These are phyloP conservation scores for Calophaca sinica DNA, from an alignment of 306 rosid species.

Conservation along the genomic window DNA sequence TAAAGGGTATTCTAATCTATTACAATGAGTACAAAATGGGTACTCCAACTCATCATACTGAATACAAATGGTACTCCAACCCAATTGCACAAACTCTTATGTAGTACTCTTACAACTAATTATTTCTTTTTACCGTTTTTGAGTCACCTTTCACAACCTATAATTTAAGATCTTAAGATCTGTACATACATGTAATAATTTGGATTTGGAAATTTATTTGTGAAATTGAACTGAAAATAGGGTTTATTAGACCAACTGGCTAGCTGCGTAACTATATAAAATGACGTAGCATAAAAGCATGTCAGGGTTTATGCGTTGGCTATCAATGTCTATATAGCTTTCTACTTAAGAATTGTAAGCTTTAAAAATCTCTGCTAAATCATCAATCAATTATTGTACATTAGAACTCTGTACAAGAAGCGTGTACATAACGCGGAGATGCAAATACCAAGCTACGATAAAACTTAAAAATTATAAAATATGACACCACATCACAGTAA, in stretches of 20 bases:
- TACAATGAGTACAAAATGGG: too few relatives aligned
- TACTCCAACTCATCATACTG: too few relatives aligned
- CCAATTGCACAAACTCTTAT: too few relatives aligned
- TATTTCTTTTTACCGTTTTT: too few relatives aligned
- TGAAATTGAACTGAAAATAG: background rate
- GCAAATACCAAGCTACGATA: too few relatives aligned
- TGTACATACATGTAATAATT: background rate
- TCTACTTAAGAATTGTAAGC: slow-evolving; percentile 27
- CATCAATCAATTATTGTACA: slow-evolving; percentile 39
- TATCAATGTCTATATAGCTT: slow-evolving; percentile 32
- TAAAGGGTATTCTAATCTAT: too few relatives aligned
- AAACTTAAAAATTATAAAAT: too few relatives aligned
- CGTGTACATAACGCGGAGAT: too few relatives aligned
- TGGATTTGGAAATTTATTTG: background rate
- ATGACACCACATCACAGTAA: too few relatives aligned
- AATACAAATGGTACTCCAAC: too few relatives aligned
- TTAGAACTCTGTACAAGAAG: background rate
- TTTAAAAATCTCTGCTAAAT: slow-evolving; percentile 17
- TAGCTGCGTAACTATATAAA: background rate
- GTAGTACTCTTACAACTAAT: too few relatives aligned
- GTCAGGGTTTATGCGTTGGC: slow-evolving; percentile 25
- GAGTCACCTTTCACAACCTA: too few relatives aligned
- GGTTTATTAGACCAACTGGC: background rate
- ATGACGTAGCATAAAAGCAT: slow-evolving; percentile 38
- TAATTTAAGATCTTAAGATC: background rate